Evolutionary conservation across 495 filamentous ascomycete genomes (phyloP), one percentile per base, ranked within the genome.

Genomic region (Achaetomiella virescens): DNA sequence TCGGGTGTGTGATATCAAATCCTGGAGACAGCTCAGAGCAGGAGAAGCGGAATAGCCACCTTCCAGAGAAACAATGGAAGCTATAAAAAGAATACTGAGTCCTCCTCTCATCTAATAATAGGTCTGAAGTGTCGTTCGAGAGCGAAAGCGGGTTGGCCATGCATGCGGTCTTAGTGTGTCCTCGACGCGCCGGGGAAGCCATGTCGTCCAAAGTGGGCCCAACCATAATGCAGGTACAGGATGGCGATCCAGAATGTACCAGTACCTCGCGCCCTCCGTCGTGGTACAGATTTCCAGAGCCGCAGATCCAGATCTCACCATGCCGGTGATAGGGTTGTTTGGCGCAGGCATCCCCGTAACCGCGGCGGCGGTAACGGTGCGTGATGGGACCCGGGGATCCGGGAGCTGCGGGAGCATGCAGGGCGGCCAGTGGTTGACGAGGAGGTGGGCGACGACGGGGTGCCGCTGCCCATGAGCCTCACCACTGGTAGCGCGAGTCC

Each of bases 181-280:
- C 29, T 35, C n/a, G 24, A n/a, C 35, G 3, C 12, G 25, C 18
- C 10, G 20, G 18, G 47, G 40, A 62, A 48, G 57, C 53, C 46
- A 49, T 41, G 61, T 59, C 58, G 63, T 66, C 54, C 43, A 63
- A 57, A 58, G 62, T 66, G 61, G 64, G 48, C 33, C 63, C 52
- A 31, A 35, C 27, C 25, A 42, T 35, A 38, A 61, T 63, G 63
- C 61, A 63, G 63, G 58, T 64, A 64, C 61, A 37, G 45, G 55
- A 50, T 46, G 36, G 27, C 24, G 46, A 58, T 54, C 48, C 9
- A 44, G 40, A 17, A 43, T 29, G 63, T 66, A 66, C 54, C 55
- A 25, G 63, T 66, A 65, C 63, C 27, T 63, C 6, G 17, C 15
- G 20, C 21, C 36, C 33, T 48, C 27, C 7, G 18, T 18, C 35